These are phyloP conservation scores for Malus fusca DNA, from an alignment of 306 rosid species.

Conservation along the genomic window DNA sequence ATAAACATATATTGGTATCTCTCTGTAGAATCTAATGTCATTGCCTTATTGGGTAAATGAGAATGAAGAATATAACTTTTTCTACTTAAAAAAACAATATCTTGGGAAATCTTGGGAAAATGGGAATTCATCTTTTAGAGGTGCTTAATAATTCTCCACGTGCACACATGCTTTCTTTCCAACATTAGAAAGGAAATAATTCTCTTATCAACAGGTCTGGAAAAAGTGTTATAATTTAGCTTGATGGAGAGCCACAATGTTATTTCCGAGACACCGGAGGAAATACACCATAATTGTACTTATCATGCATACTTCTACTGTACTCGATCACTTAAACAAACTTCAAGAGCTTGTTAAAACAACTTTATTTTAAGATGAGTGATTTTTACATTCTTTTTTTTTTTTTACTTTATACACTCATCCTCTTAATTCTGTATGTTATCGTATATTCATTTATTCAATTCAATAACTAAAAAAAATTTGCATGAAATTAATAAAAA, in stretches of 20 bases:
- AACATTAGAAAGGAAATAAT: neutral
- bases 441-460: too few species aligned
- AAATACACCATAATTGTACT: too few species aligned
- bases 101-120: conserved; percentile 52
- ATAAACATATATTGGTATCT: neutral
- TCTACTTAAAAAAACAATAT: conserved; percentile 28
- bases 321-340: too few species aligned
- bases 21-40: conserved; percentile 38
- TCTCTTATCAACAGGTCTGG: neutral
- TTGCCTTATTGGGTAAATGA: conserved; percentile 28
- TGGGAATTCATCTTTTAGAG: conserved; percentile 55
- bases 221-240: neutral
- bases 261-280: neutral
- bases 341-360: too few species aligned
- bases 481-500: too few species aligned
- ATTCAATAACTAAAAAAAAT: too few species aligned
- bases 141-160: conserved; percentile 21
- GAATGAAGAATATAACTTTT: conserved; percentile 43
- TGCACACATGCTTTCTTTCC: conserved; percentile 10
- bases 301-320: too few species aligned
- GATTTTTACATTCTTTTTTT: too few species aligned
- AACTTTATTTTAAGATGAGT: too few species aligned
- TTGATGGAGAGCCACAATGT: neutral
- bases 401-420: too few species aligned
- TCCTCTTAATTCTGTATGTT: too few species aligned